Evolutionary conservation across 192 early-diverging fungal genomes (phyloP), one percentile per base, ranked within the genome.

Genomic region (Coemansia sp.): DNA sequence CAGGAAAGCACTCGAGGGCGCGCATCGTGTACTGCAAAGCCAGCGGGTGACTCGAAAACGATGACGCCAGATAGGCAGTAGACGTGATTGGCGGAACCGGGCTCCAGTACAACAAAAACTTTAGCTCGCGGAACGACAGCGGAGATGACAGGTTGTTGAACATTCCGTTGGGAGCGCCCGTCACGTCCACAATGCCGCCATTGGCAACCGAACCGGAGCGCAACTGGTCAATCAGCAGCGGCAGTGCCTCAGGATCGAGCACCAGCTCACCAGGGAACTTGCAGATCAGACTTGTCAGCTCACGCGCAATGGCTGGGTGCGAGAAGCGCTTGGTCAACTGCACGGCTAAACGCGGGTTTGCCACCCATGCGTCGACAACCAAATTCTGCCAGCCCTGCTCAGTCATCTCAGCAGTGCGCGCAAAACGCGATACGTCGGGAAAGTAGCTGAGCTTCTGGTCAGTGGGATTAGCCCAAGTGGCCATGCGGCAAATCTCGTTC

Each of bases 1-100:
- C 88, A 5, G 94, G 91, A 70, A 91, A 94, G 69, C 87, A 86
- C 73, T 96, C 92, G 21, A 99, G 75, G 32, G 91, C 88, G 22
- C 94, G 87, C 84, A 97, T 91, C 5, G 94, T 89, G 72, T 97
- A 99, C 70, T 99, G 97, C 55, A 97, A 75, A 2, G 95, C 84
- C 86, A 97, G 87, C n/a, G 97, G 93, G 51, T 94, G 84, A 65
- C 85, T 82, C 60, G 83, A 84, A 73, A 85, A 86, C 5, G 83
- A 67, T 37, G 91, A 89, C 41, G 88, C 86, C 84, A 87, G 89
- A 69, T 87, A 96, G 12, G 86, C 83, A 14, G 92, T 84, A 2
- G 95, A 95, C 0, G 90, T 90, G 63, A 99, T 92, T 3, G 97
- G 95, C 24, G 95, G 86, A 3, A 95, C 92, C 5, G 91, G 85